Evolutionary conservation across 2,329 filamentous ascomycete species (phyloP).

Genomic region (Amesomyces nigricolor): DNA sequence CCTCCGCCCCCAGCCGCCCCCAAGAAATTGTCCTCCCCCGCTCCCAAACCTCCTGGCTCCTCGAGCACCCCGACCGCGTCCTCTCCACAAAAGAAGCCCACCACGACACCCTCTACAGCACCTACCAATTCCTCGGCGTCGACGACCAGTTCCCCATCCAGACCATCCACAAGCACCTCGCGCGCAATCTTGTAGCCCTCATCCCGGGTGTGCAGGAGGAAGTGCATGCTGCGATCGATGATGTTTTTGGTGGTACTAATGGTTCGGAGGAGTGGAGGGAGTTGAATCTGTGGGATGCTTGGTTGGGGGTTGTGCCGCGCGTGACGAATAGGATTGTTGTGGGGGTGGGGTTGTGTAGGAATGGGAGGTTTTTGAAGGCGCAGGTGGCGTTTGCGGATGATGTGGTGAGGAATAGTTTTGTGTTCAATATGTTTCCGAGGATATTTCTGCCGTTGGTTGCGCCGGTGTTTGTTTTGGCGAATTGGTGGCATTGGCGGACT

Average conservation of each 20-base stretch:
- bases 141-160: slow-evolving; percentile 36
- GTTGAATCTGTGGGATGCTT: slow-evolving; percentile 42
- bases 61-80: slow-evolving; percentile 41
- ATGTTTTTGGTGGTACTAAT: slow-evolving; percentile 31
- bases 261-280: slow-evolving; percentile 32
- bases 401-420: slow-evolving; percentile 40
- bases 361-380: slow-evolving; percentile 41
- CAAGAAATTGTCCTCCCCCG: slow-evolving; percentile 42
- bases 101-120: slow-evolving; percentile 33
- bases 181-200: slow-evolving; percentile 36
- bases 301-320: slow-evolving; percentile 38
- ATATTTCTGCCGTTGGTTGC: slow-evolving; percentile 47
- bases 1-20: slow-evolving; percentile 36
- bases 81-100: slow-evolving; percentile 40
- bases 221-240: slow-evolving; percentile 34
- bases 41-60: slow-evolving; percentile 41
- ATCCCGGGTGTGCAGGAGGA: slow-evolving; percentile 40
- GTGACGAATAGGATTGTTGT: slow-evolving; percentile 42
- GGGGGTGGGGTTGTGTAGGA: slow-evolving; percentile 35
- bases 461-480: slow-evolving; percentile 39
- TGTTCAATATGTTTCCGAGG: slow-evolving; percentile 43
- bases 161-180: slow-evolving; percentile 41
- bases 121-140: slow-evolving; percentile 42
- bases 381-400: slow-evolving; percentile 46
- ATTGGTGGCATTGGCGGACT: slow-evolving; percentile 43